phyloP scores from a whole-genome alignment of 306 rosid species.

The Fagus crenata region DNA sequence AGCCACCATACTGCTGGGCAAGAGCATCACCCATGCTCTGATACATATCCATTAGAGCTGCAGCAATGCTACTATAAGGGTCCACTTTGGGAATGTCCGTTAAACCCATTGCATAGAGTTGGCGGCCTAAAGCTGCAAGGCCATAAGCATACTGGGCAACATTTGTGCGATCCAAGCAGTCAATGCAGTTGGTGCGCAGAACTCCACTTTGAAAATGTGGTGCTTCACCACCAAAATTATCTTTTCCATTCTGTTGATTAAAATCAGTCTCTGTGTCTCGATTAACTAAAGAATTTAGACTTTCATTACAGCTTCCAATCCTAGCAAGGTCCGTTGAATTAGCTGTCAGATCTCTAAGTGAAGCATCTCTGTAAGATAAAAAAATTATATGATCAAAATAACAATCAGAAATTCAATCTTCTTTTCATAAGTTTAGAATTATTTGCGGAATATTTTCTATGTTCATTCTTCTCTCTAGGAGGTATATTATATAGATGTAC shows the following conservation, averaged over 20 bases:
- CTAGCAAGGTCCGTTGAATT: conserved; percentile 73
- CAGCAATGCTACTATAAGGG: conserved; percentile 83
- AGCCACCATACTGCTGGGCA: conserved; percentile 98
- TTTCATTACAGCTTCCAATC: conserved; percentile 66
- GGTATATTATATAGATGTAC: too few relatives aligned
- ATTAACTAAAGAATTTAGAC: conserved; percentile 47
- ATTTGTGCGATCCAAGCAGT: conserved; percentile 97
- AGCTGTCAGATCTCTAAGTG: conserved; percentile 68
- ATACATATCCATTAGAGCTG: conserved; percentile 95
- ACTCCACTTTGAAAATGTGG: conserved; percentile 92
- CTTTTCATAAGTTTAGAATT: too few relatives aligned
- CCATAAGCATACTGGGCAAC: conserved; percentile 99
- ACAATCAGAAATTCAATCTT: not conserved
- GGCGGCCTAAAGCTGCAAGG: conserved; percentile 92
- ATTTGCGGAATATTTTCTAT: too few relatives aligned
- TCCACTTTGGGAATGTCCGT: conserved; percentile 76
- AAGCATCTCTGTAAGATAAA: conserved; percentile 60
- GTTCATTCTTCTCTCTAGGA: too few relatives aligned
- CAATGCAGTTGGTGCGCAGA: conserved; percentile 94
- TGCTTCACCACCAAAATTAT: conserved; percentile 42
- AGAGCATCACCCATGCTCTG: conserved; percentile 97
- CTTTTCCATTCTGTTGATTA: conserved; percentile 47
- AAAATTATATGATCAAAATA: not conserved
- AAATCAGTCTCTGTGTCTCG: conserved; percentile 57
- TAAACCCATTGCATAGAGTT: conserved; percentile 89